phyloP scores from a whole-genome alignment of 2,329 filamentous ascomycete genomes.

The Botrytis elliptica region DNA sequence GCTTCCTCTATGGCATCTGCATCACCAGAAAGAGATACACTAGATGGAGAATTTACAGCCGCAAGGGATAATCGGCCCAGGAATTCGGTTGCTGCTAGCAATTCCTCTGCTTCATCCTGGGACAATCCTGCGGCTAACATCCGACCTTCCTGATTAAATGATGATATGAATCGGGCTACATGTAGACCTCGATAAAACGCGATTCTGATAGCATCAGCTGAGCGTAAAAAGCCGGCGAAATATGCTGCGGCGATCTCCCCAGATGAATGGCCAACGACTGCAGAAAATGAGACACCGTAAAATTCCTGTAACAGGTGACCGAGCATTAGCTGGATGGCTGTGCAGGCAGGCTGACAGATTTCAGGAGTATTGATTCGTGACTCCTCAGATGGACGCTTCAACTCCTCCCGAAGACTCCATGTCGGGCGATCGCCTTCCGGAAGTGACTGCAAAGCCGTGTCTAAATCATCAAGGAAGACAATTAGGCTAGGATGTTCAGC shows the following conservation, averaged over 20 bases:
- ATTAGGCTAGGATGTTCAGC: neutral
- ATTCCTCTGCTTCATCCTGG: slow-evolving; percentile 21
- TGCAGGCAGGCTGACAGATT: neutral
- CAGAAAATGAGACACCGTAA: neutral
- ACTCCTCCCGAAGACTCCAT: neutral
- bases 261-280: neutral
- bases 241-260: neutral
- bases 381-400: neutral
- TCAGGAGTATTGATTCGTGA: neutral
- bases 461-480: neutral
- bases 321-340: neutral
- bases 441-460: neutral
- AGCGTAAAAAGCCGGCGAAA: neutral
- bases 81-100: slow-evolving; percentile 18
- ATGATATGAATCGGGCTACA: neutral
- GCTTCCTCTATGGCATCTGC: slow-evolving; percentile 26
- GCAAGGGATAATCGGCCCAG: slow-evolving; percentile 36
- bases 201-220: neutral
- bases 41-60: slow-evolving; percentile 34
- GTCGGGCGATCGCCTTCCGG: neutral
- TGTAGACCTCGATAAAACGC: slow-evolving; percentile 28
- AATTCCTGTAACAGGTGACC: neutral
- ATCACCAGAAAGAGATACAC: slow-evolving; percentile 37
- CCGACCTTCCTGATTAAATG: slow-evolving; percentile 18
- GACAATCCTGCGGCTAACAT: slow-evolving; percentile 28